Evolutionary conservation across 345 rosid species (phyloP), one percentile per base, ranked within the genome.

Genomic region (Turnera subulata): DNA sequence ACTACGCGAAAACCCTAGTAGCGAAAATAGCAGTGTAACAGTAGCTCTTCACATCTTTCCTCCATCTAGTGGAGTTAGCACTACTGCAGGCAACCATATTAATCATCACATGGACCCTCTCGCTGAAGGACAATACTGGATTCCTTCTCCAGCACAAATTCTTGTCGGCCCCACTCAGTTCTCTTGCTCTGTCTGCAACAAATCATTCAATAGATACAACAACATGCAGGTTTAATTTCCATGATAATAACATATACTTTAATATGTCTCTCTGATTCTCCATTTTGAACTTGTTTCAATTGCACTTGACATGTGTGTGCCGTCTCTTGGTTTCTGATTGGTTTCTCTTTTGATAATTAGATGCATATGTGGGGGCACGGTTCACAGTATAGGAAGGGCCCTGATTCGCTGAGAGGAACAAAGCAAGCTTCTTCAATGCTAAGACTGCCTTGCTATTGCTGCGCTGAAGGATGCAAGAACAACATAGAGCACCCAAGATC

Each of bases 151-250:
- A 6, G 82, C 88, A 6, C 89, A 90, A 80, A 85, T 87, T 68
- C 91, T 90, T 38, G 93, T 82, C 22, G 97, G 97, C n/a, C 95
- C 97, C 2, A 77, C 96, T 33, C 97, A 87, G 80, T 90, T 87
- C 81, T 77, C 97, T 73, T 90, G 97, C 70, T 38, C 87, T 59
- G 91, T 90, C 74, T 90, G 97, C 80, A 71, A 71, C 72, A 90
- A 83, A 64, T 81, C 91, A 24, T 90, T 90, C 81, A 90, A 85
- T 65, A 70, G 97, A 70, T 87, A 78, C 84, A 90, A 90, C 67
- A 90, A 90, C 69, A 87, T 90, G 97, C 97, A 90, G 96, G 97
- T 84, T n/a, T 50, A 11, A 12, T 32, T 38, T 11, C 22, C 9
- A 23, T 49, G 25, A 29, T 29, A 8, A 4, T 29, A 29, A 29